Percentiles rank a stretch among this genome's conserved stretches.
Conservation (phyloP, 2,329 filamentous ascomycete genomes). For the Penicillium capsulatum region DNA sequence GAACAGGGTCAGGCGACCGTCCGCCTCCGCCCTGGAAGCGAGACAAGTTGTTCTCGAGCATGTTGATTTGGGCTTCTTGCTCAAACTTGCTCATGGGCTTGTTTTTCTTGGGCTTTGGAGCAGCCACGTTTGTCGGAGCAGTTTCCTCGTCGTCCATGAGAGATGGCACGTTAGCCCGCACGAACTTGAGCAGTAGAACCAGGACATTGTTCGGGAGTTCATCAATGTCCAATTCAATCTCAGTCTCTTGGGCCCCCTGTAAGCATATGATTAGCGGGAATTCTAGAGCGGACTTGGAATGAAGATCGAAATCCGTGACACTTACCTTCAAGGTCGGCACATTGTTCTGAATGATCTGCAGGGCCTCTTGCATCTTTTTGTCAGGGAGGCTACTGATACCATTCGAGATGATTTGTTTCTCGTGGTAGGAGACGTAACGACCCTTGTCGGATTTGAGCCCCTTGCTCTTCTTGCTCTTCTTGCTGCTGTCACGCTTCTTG, state of each 20-base stretch:
- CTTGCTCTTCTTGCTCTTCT: conserved; percentile 50
- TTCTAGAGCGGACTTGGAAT: neutral
- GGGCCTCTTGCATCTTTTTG: conserved; percentile 71
- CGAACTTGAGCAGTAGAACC: conserved; percentile 44
- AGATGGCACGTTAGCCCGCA: conserved; percentile 46
- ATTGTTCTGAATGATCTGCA: conserved; percentile 85
- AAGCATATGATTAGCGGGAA: conserved; percentile 5
- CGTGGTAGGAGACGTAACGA: conserved; percentile 66
- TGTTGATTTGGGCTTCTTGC: conserved; percentile 49
- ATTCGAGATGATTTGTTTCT: conserved; percentile 88
- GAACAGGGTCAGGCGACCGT: conserved; percentile 42
- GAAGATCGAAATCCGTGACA: conserved; percentile 5
- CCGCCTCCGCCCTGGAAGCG: conserved; percentile 43
- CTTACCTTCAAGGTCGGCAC: conserved; percentile 64
- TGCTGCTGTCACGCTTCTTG: conserved; percentile 50
- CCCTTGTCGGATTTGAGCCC: conserved; percentile 48
- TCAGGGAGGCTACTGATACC: conserved; percentile 78
- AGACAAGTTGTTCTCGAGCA: conserved; percentile 45
- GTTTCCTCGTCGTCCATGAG: conserved; percentile 43
- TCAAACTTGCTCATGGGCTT: conserved; percentile 52
- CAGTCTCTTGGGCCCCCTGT: conserved; percentile 44
- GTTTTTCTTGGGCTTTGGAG: conserved; percentile 46
- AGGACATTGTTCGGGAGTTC: conserved; percentile 47
- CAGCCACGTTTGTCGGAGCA: conserved; percentile 32
- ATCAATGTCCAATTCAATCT: conserved; percentile 49